Evolutionary conservation across 1,139 yeast species (phyloP), one percentile per base, ranked within the genome.

Genomic region (Arxiozyma slooffiae): DNA sequence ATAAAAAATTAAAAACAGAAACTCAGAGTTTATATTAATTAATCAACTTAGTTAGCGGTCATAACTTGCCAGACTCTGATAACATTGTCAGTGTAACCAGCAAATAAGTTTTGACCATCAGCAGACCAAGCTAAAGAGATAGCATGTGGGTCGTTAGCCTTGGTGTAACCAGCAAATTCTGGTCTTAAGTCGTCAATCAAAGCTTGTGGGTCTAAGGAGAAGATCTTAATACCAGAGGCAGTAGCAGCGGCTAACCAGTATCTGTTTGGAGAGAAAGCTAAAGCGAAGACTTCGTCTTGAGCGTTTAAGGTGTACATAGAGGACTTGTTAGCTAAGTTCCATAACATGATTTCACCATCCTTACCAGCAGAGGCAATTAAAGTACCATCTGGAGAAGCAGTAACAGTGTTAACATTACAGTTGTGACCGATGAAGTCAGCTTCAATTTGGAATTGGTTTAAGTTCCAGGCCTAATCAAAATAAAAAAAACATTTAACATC

Each of bases 171-270:
- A 71, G 94, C 87, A 71, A 88, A 87, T 80, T 92, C 98, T 73
- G 97, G 97, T 80, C 86, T 89, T 78, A 92, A 87, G 81, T 92
- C 97, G 73, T 92, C 98, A 77, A 90, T 89, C 75, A 90, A 81
- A 68, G 79, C 78, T 79, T 95, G 85, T 79, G 87, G 92, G 80
- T 89, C 95, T 75, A 92, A 85, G 84, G 90, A 89, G 88, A 83
- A 92, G 82, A 94, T 85, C 89, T 89, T 90, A 80, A 94, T 88
- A 71, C 97, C 94, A 66, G 96, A 78, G 64, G 96, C 80, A 69
- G 99, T 92, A 71, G 98, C 98, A 78, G 97, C 98, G 74, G 96
- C 94, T 76, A 94, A 87, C 98, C 98, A 92, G 94, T 88, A 94
- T 85, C 98, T 90, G 95, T 88, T 87, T 78, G 99, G 98, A 74